These are phyloP conservation scores for Claviceps monticola DNA, from an alignment of 2,329 filamentous ascomycete species.

Conservation along the genomic window DNA sequence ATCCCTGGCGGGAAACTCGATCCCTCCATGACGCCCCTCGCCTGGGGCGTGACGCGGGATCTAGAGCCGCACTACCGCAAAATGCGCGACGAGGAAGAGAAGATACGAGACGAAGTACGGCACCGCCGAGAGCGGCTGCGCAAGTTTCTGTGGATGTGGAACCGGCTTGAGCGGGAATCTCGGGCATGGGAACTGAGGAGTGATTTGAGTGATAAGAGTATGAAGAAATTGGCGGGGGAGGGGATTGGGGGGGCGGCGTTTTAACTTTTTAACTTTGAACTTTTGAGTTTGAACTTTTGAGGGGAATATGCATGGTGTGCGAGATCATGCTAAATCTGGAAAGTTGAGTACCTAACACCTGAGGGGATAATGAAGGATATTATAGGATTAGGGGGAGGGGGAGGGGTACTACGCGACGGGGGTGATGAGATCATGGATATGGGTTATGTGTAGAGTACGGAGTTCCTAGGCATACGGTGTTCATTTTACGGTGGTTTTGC, in stretches of 20 bases:
- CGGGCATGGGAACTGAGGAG: constrained; percentile 40
- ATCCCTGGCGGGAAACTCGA: constrained; percentile 43
- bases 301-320: no score
- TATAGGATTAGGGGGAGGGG: no score
- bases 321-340: no score
- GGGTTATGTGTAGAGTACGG: no score
- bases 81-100: constrained; percentile 44
- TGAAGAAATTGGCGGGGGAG: constrained; percentile 43
- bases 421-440: no score
- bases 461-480: no score
- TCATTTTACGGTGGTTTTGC: no score
- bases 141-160: constrained; percentile 38
- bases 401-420: no score
- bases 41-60: constrained; percentile 36
- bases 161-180: constrained; percentile 39
- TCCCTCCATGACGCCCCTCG: constrained; percentile 28
- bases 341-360: no score
- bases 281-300: no score
- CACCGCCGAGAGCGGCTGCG: constrained; percentile 40
- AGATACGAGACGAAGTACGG: constrained; percentile 37
- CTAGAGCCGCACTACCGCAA: constrained; percentile 39
- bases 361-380: no score
- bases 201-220: constrained; percentile 40
- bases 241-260: constrained; percentile 42
- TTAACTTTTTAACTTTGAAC: constrained; percentile 27